Evolutionary conservation across 2,329 filamentous ascomycete species (phyloP), one percentile per base, ranked within the genome.

Genomic region (Xylariaceae sp.): DNA sequence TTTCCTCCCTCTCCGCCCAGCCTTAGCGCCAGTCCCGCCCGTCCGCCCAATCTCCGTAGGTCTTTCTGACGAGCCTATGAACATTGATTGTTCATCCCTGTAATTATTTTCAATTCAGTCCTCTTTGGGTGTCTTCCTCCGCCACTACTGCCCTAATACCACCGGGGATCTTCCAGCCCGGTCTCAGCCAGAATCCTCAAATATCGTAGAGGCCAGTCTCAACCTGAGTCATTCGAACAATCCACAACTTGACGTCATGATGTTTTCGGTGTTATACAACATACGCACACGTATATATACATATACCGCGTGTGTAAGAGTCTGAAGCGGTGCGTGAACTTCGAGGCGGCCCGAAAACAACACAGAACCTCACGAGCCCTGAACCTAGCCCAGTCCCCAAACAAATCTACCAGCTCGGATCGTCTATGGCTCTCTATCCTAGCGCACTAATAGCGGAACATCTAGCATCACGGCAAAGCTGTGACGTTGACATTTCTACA

Each of bases 31-130:
- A 32, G 54, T 60, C 54, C 57, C 60, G 57, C 60, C 51, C 55
- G 50, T 58, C 60, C 60, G 60, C 57, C 46, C 60, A 60, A 62
- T 60, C 56, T 60, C 60, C 60, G 48, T 40, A 62, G 56, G 51
- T 54, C 26, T 44, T 29, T 18, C 52, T 46, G 42, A 51, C 19
- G 10, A 52, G 26, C 26, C 49, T 48, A 45, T 49, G 48, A 40
- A 50, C 48, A 50, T 4, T 37, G 32, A 56, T 55, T 49, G 51
- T 49, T 26, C 42, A 60, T 45, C 46, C 51, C 60, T 56, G 47
- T 40, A 48, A 50, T 19, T 23, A 48, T 50, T 59, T 48, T 52
- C 37, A 48, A 53, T 42, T 62, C 53, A 54, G 23, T 55, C 60
- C 60, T 42, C n/a, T 60, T 62, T 60, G 14, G 57, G 60, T 7